Base-by-base conservation (phyloP, 345 rosid species). In the Dimocarpus longan region DNA sequence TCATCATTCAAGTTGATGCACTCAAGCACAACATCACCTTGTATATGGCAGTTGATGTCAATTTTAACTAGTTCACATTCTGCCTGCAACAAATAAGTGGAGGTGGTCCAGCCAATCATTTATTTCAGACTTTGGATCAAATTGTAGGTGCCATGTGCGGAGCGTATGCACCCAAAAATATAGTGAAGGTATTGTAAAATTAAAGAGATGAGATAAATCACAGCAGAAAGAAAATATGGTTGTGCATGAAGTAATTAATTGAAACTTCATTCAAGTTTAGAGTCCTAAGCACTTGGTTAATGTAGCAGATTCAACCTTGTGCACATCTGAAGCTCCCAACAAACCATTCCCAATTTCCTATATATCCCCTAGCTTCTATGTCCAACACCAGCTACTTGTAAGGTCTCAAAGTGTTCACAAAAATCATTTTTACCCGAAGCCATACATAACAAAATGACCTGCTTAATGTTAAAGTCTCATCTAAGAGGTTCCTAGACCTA, bases 11-110 rank as follows among this genome's bases (percentile, higher is more conserved):
- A 87, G 89, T 86, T 91, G 82, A 91, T 87, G 85, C 98, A 93
- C 84, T 95, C 99, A 28, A 95, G 86, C 78, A 95, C 95, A 52
- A 93, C 86, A 85, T 95, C 99, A 67, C 99, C 97, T 89, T 91
- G 98, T 63, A 92, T 87, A 80, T 84, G 89, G 82, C 98, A 92
- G 76, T 91, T 91, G 84, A 95, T 90, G 86, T 92, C 99, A 77
- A 95, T 84, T 87, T 95, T 95, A 74, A 93, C 92, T 71, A 92
- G 84, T 72, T 93, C 94, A 57, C 96, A 89, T 84, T 95, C 98
- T 81, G 83, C 85, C 99, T 95, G 97, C 85, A 84, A 75, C 15
- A 22, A 80, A 59, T 76, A 68, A 56, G 15, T 19, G 21, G 28
- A 77, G 24, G 43, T 56, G 67, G 70, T n/a, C 26, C 65, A 78